These are phyloP conservation scores for Hansenula sp. DNA, from an alignment of 1,139 yeast genomes.

Conservation along the genomic window DNA sequence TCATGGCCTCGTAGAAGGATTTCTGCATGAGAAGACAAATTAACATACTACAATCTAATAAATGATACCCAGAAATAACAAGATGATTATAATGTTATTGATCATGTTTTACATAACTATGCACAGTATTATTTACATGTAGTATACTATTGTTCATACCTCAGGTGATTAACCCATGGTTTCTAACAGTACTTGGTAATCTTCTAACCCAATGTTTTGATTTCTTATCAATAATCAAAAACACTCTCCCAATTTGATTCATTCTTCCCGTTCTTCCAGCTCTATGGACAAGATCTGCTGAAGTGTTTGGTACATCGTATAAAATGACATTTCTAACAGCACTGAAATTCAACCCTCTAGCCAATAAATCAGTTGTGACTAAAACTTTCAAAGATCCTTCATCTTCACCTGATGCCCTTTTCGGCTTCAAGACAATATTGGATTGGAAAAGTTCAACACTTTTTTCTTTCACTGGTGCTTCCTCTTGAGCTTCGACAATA, in stretches of 20 bases:
- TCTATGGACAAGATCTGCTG: conserved; percentile 86
- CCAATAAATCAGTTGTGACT: conserved; percentile 86
- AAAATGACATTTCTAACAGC: conserved; percentile 79
- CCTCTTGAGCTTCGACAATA: neutral
- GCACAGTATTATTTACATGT: too few relatives aligned
- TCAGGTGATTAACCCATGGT: conserved; percentile 15
- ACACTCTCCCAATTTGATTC: conserved; percentile 85
- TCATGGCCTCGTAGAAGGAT: conserved; percentile 35
- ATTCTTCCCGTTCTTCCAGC: conserved; percentile 94
- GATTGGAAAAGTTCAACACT: conserved; percentile 9
- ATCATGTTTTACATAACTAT: neutral
- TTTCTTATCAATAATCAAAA: conserved; percentile 64
- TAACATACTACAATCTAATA: too few relatives aligned
- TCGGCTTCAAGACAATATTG: conserved; percentile 11
- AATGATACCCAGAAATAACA: too few relatives aligned
- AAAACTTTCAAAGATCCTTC: conserved; percentile 48
- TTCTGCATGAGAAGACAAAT: conserved; percentile 1
- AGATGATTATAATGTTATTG: too few relatives aligned
- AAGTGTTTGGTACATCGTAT: conserved; percentile 79
- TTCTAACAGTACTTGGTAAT: conserved; percentile 65
- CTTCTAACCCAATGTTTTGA: conserved; percentile 84
- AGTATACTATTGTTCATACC: too few relatives aligned
- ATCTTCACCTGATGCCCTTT: conserved; percentile 4
- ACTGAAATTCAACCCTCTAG: conserved; percentile 85
- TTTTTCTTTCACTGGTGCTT: conserved; percentile 13